A percentile compares a stretch with the other conserved stretches of the same genome.
Evolutionary conservation across 2,329 filamentous ascomycete species (phyloP).

Genomic region (Pseudofabraea citricarpa): DNA sequence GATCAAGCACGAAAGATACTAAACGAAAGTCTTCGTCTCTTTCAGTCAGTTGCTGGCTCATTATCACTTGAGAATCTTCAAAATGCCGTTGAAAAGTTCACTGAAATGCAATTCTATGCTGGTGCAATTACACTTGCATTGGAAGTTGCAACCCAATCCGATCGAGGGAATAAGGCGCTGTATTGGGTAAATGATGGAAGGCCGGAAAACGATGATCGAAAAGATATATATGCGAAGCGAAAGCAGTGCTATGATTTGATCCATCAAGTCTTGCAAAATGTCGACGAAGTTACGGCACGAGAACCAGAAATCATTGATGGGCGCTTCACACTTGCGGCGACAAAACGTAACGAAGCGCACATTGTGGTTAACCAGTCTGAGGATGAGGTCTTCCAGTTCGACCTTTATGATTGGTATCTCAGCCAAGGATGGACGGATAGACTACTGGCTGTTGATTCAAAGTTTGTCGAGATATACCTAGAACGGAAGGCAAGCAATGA

Average conservation of each 20-base stretch:
- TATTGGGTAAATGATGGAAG: constrained; percentile 83
- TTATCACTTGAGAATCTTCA: constrained; percentile 77
- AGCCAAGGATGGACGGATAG: constrained; percentile 78
- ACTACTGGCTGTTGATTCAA: constrained; percentile 77
- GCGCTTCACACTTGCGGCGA: constrained; percentile 67
- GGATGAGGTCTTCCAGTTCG: constrained; percentile 93
- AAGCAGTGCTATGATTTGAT: constrained; percentile 83
- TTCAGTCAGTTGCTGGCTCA: constrained; percentile 81
- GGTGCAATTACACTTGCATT: constrained; percentile 87
- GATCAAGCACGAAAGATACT: constrained; percentile 75
- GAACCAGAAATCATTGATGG: constrained; percentile 76
- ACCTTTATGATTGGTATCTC: constrained; percentile 98
- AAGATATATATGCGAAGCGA: constrained; percentile 62
- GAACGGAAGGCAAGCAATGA: constrained; percentile 69
- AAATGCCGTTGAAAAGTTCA: constrained; percentile 73
- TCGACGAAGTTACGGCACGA: constrained; percentile 65
- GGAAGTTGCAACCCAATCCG: constrained; percentile 75
- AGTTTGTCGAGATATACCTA: constrained; percentile 82
- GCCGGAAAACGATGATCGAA: constrained; percentile 66
- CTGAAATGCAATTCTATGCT: constrained; percentile 81
- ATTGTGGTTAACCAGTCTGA: constrained; percentile 80
- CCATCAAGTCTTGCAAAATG: constrained; percentile 70
- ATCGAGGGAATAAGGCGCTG: constrained; percentile 80
- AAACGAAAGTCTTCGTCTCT: constrained; percentile 83
- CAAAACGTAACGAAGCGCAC: constrained; percentile 83